Percentiles rank a stretch among this genome's conserved stretches.
Evolutionary conservation across 2,329 filamentous ascomycete genomes (phyloP).

Genomic region (Venturia aucupariae): DNA sequence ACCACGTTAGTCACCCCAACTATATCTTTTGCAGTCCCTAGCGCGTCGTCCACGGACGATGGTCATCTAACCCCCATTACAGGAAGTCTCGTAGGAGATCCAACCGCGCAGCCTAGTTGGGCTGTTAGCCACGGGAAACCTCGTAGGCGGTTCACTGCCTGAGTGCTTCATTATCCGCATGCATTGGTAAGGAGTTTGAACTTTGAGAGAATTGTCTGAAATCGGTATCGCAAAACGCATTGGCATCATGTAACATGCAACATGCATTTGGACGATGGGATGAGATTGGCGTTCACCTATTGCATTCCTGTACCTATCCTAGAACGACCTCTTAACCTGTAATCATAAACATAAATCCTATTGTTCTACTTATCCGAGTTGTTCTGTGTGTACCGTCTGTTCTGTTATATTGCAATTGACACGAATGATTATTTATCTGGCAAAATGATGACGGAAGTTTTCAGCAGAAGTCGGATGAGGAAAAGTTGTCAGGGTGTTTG

Average conservation of each 20-base stretch:
- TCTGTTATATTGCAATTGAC: no score
- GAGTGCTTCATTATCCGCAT: not conserved
- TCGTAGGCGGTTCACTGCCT: not conserved
- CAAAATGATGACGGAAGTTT: no score
- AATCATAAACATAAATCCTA: not conserved
- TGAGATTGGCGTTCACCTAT: not conserved
- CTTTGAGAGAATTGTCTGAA: not conserved
- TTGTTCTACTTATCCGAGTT: not conserved
- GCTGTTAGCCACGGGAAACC: not conserved
- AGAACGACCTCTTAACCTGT: not conserved
- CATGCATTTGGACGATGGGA: not conserved
- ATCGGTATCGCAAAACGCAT: not conserved
- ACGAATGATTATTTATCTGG: no score
- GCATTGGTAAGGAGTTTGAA: not conserved
- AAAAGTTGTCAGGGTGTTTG: no score
- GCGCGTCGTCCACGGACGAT: conserved; percentile 12
- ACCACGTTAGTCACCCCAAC: not conserved
- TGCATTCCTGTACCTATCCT: not conserved
- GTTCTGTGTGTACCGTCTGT: no score
- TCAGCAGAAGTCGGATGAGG: no score
- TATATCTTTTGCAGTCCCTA: no score
- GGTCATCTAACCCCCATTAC: conserved; percentile 20
- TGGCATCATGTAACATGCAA: not conserved
- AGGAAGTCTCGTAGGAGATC: not conserved
- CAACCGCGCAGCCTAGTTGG: not conserved